Evolutionary conservation across 2,329 filamentous ascomycete species (phyloP).

Genomic region (Knoxdaviesia proteae): DNA sequence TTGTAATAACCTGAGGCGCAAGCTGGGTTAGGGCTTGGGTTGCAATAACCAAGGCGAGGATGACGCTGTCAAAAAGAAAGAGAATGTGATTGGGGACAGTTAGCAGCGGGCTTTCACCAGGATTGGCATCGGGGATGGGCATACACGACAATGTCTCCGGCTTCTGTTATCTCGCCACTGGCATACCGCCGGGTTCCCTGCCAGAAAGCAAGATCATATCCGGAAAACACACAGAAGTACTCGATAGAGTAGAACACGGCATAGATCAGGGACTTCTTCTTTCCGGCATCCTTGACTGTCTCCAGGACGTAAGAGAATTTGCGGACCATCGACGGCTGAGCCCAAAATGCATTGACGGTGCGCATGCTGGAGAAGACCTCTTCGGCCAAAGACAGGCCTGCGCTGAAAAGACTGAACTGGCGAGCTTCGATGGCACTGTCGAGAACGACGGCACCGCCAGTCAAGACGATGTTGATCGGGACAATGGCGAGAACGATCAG

Average conservation of each 20-base stretch:
- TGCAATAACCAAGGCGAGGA: slow-evolving; percentile 25
- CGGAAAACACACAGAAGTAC: slow-evolving; percentile 25
- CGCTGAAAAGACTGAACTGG: slow-evolving; percentile 21
- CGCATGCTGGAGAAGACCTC: slow-evolving; percentile 26
- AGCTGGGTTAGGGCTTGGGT: slow-evolving; percentile 23
- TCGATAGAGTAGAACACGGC: slow-evolving; percentile 21
- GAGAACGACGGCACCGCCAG: slow-evolving; percentile 15
- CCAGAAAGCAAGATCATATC: slow-evolving; percentile 29
- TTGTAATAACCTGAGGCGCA: slow-evolving; percentile 22
- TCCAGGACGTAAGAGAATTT: slow-evolving; percentile 21
- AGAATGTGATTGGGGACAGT: not conserved
- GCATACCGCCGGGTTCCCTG: slow-evolving; percentile 25
- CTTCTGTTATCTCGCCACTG: slow-evolving; percentile 20
- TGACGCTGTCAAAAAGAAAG: slow-evolving; percentile 13
- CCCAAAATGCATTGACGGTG: slow-evolving; percentile 29
- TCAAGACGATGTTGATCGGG: slow-evolving; percentile 20
- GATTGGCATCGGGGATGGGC: slow-evolving; percentile 3
- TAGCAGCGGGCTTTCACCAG: not conserved
- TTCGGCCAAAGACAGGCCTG: slow-evolving; percentile 23
- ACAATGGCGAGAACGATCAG: slow-evolving; percentile 24
- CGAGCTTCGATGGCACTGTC: slow-evolving; percentile 21
- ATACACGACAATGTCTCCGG: slow-evolving; percentile 25
- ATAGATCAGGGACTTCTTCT: slow-evolving; percentile 21
- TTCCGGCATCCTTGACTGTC: slow-evolving; percentile 16
- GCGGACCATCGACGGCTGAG: slow-evolving; percentile 18